Conservation (phyloP, 2,329 filamentous ascomycete genomes). For the Westerdykella aurantiaca region DNA sequence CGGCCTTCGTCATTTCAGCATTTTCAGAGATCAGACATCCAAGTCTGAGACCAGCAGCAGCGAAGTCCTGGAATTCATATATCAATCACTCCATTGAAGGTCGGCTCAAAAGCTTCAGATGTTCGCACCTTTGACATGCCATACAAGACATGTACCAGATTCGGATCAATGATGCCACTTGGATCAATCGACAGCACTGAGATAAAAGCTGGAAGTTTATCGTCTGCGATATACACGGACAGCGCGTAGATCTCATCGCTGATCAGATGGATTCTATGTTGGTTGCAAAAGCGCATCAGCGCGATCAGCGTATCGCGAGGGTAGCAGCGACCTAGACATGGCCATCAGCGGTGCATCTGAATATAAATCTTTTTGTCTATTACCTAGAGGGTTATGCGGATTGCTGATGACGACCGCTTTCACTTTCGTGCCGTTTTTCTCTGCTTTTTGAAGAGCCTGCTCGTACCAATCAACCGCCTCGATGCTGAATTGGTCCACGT, state of each 20-base stretch:
- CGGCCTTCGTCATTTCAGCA: slow-evolving; percentile 1
- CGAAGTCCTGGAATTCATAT: background rate
- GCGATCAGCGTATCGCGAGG: slow-evolving; percentile 31
- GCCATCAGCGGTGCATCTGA: too few species aligned
- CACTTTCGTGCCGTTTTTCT: slow-evolving; percentile 30
- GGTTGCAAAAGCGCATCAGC: slow-evolving; percentile 47
- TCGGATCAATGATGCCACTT: slow-evolving; percentile 42
- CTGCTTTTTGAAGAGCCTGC: slow-evolving; percentile 28
- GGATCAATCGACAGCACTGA: slow-evolving; percentile 9
- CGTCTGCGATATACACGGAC: slow-evolving; percentile 38
- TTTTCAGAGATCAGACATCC: slow-evolving; percentile 15
- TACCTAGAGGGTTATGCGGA: slow-evolving; percentile 48
- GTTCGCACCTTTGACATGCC: slow-evolving; percentile 19
- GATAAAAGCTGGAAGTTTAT: slow-evolving; percentile 9
- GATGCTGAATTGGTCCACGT: slow-evolving; percentile 30
- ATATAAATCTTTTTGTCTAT: too few species aligned
- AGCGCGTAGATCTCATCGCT: slow-evolving; percentile 57
- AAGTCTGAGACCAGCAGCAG: background rate
- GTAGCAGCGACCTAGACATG: slow-evolving; percentile 33
- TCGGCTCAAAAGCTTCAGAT: slow-evolving; percentile 32
- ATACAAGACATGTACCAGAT: slow-evolving; percentile 47
- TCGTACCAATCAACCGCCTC: slow-evolving; percentile 43
- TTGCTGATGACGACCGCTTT: slow-evolving; percentile 47
- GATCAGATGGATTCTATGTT: slow-evolving; percentile 49
- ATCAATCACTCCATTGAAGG: too few species aligned